Base-by-base conservation (phyloP, 176 grass and related monocot genomes). In the Chrysopogon serrulatus region DNA sequence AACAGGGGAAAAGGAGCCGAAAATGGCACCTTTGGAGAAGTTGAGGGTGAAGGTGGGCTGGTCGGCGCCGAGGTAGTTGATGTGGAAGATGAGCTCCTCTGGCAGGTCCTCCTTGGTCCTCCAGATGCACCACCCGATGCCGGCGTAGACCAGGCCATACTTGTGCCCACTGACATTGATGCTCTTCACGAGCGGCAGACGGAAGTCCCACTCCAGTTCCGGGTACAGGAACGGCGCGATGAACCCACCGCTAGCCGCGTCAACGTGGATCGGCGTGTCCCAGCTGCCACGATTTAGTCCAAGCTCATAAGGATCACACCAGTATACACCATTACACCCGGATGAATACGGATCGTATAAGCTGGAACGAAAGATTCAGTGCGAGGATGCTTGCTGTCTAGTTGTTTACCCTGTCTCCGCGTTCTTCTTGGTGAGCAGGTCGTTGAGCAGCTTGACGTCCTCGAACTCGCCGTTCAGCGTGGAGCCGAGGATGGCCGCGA, bases 51-150 rank as follows among this genome's bases (percentile, higher is more conserved):
- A 97, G 28, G 94, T 97, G 53, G 94, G 94, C 82, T 97, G 94
- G 75, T 97, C 94, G n/a, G 94, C 76, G 72, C 94, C 94, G 5
- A 97, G 94, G 82, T 97, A 97, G 73, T 97, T 97, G 88, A 94
- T 97, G 85, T 97, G 94, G 85, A 97, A 97, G 90, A 97, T 94
- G 83, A 94, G 94, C 62, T 97, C 94, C n/a, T 94, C 94, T 1
- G 94, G 94, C 44, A 97, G 85, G 71, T 94, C 94, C 43, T 84
- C 90, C 89, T 97, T 97, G 89, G 6, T 87, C 76, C 92, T 86
- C 94, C 94, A 97, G 78, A 97, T 90, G 87, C 70, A 85, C 94
- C 94, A 97, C 32, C 94, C 94, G 17, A 97, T 87, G 17, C 94
- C 94, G 13, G 94, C 94, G 42, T 97, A 97, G 3, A 97, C 94